These are phyloP conservation scores for Sonneratia caseolaris DNA, from an alignment of 345 rosid genomes.

Conservation along the genomic window DNA sequence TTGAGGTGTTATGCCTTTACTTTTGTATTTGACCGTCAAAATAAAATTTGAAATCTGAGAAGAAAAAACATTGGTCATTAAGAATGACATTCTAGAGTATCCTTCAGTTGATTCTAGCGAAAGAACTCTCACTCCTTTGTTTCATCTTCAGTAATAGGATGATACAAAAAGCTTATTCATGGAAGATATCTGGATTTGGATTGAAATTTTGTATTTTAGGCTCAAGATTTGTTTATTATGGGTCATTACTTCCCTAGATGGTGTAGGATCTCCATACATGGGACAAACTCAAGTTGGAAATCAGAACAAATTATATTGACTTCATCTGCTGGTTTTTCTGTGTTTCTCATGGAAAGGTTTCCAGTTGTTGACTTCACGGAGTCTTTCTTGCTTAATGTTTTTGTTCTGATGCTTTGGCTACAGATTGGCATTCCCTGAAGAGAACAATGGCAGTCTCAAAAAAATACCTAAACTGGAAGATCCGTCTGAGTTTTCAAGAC, in stretches of 20 bases:
- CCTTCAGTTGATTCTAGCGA: background rate
- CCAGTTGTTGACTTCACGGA: background rate
- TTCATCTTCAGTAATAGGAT: background rate
- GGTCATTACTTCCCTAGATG: no score
- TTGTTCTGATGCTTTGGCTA: background rate
- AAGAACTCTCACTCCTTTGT: background rate
- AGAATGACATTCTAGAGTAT: background rate
- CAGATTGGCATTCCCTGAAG: slow-evolving; percentile 84
- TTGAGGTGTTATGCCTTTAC: slow-evolving; percentile 31
- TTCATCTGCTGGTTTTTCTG: background rate
- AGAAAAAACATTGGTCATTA: background rate
- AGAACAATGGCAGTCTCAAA: slow-evolving; percentile 53
- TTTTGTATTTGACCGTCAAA: background rate
- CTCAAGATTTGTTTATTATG: background rate
- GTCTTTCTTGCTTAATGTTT: slow-evolving; percentile 1
- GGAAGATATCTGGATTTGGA: background rate
- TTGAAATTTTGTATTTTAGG: background rate
- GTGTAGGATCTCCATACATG: background rate
- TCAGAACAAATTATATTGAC: background rate
- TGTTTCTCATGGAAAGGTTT: background rate
- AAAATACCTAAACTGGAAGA: slow-evolving; percentile 75
- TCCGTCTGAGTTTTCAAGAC: slow-evolving; percentile 54
- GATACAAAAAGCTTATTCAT: background rate
- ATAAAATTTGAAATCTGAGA: background rate
- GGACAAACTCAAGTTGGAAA: background rate